Percentiles rank a stretch among this genome's conserved stretches.
phyloP scores from a whole-genome alignment of 2,329 filamentous ascomycete genomes.

The Epichloe bromicola region DNA sequence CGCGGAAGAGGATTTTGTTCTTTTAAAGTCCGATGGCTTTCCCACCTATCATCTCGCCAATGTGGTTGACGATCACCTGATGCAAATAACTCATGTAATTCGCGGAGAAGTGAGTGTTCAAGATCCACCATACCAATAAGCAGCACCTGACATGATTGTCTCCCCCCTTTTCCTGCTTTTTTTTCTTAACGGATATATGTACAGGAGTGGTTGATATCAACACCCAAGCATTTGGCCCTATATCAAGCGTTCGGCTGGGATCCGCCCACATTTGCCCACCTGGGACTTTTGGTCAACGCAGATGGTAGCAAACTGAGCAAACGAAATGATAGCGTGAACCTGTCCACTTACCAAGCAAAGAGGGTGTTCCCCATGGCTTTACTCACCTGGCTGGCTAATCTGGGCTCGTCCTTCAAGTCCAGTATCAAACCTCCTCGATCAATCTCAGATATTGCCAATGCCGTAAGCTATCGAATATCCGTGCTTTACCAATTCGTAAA shows the following conservation, averaged over 20 bases:
- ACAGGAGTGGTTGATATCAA: slow-evolving; percentile 91
- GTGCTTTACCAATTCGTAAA: too few relatives aligned
- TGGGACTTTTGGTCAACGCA: slow-evolving; percentile 58
- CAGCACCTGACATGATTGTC: neutral
- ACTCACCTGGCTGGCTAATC: slow-evolving; percentile 71
- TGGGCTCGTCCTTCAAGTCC: slow-evolving; percentile 30
- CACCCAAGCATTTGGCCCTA: slow-evolving; percentile 58
- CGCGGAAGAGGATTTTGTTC: slow-evolving; percentile 65
- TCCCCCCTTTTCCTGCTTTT: too few relatives aligned
- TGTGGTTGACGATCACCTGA: slow-evolving; percentile 88
- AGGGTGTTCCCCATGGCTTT: slow-evolving; percentile 36
- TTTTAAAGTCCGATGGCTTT: slow-evolving; percentile 82
- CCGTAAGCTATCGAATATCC: slow-evolving; percentile 32
- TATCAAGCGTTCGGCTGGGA: slow-evolving; percentile 68
- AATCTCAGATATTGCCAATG: slow-evolving; percentile 55
- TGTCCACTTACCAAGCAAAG: slow-evolving; percentile 35
- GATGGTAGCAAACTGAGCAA: slow-evolving; percentile 77
- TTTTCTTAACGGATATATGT: neutral
- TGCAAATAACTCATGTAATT: slow-evolving; percentile 93
- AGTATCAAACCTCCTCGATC: slow-evolving; percentile 23
- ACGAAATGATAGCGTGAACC: slow-evolving; percentile 45
- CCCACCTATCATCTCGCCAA: slow-evolving; percentile 97
- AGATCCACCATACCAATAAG: neutral
- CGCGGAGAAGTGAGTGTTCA: slow-evolving; percentile 53
- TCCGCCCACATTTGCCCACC: slow-evolving; percentile 64